These are phyloP conservation scores for Rubroboletus pulcherrimus DNA, from an alignment of 768 basidiomycete species.

Conservation along the genomic window DNA sequence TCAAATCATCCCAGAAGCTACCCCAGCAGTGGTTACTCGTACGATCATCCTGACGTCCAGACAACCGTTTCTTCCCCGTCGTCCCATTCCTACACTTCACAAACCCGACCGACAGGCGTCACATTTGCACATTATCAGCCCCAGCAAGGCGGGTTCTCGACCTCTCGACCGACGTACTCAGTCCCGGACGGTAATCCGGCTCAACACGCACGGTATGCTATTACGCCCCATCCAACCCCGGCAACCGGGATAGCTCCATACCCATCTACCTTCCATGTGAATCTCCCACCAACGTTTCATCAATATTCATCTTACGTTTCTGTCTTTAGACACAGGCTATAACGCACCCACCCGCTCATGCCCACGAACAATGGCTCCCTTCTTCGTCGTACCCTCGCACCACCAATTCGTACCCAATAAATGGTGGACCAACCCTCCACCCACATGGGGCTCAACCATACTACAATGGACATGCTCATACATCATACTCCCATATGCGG, in stretches of 20 bases:
- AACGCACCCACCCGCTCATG: conserved; percentile 13
- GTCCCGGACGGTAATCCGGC: conserved; percentile 17
- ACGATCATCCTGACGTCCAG: conserved; percentile 20
- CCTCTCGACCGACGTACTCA: conserved; percentile 29
- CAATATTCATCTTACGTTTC: neutral
- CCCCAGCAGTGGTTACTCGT: conserved; percentile 12
- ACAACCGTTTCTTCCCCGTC: conserved; percentile 13
- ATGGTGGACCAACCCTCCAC: conserved; percentile 16
- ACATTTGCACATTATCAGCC: conserved; percentile 39
- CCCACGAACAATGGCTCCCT: conserved; percentile 24
- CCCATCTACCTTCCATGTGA: conserved; percentile 26
- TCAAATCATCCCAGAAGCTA: conserved; percentile 19
- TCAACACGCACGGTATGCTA: conserved; percentile 18
- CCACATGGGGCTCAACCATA: conserved; percentile 25
- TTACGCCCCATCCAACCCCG: conserved; percentile 14
- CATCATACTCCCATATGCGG: conserved; percentile 29
- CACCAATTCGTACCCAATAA: conserved; percentile 16
- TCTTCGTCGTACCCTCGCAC: conserved; percentile 26
- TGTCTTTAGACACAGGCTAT: conserved; percentile 9
- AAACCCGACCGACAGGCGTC: conserved; percentile 23
- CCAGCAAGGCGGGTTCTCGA: conserved; percentile 35
- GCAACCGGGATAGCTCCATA: conserved; percentile 20
- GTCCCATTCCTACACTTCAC: conserved; percentile 17
- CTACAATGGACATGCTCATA: conserved; percentile 23
- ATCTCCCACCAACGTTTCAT: neutral